Evolutionary conservation across 2,329 filamentous ascomycete genomes (phyloP).

Genomic region (Pyrenophora tritici-repentis): DNA sequence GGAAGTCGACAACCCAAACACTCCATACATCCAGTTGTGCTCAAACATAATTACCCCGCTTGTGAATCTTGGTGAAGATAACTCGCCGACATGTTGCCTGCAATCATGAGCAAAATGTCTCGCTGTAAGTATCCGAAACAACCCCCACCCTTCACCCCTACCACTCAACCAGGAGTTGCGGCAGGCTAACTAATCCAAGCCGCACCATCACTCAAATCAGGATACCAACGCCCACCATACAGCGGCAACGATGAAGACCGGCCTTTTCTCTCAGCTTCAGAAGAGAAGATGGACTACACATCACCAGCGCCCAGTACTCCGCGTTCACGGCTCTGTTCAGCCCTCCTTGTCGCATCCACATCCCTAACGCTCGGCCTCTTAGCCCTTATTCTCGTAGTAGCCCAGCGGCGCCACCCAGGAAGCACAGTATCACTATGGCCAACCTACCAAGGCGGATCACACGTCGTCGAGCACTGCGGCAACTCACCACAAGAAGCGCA

Average conservation of each 20-base stretch:
- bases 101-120: neutral
- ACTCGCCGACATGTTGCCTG: neutral
- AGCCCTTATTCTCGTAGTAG: neutral
- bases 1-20: neutral
- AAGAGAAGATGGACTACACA: neutral
- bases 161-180: neutral
- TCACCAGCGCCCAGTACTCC: neutral
- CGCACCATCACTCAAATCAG: neutral
- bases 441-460: neutral
- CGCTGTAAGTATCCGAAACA: neutral
- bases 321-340: neutral
- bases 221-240: neutral
- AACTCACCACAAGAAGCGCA: neutral
- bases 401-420: neutral
- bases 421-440: neutral
- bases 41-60: neutral
- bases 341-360: neutral
- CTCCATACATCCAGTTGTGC: neutral
- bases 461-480: constrained; percentile 1
- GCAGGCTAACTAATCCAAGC: neutral
- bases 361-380: neutral
- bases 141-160: neutral
- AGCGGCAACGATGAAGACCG: neutral
- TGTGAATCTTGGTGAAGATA: neutral
- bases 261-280: neutral